phyloP scores from a whole-genome alignment of 163 green algal species.

The Scenedesmus sp. region DNA sequence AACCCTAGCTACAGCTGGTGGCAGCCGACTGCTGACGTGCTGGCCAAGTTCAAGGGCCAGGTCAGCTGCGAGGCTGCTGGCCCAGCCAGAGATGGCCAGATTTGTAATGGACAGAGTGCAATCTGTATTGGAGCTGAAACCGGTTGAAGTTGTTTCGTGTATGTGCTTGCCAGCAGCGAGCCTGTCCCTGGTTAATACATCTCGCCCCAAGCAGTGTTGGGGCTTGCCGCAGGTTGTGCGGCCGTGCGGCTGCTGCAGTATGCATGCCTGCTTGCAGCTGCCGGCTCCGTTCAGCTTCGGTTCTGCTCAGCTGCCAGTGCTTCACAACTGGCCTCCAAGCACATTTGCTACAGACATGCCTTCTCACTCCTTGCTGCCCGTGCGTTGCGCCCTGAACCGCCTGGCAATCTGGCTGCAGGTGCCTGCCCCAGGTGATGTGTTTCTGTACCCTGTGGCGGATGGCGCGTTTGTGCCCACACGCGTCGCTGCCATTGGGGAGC shows the following conservation, averaged over 20 bases:
- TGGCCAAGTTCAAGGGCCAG: slow-evolving; percentile 45
- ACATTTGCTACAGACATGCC: neutral
- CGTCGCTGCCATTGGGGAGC: slow-evolving; percentile 17
- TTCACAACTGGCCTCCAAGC: neutral
- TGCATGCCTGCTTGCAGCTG: neutral
- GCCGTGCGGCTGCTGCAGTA: neutral
- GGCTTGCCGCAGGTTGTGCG: neutral
- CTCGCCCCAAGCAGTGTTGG: neutral
- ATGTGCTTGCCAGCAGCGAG: too few species aligned
- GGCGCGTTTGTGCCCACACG: slow-evolving; percentile 20
- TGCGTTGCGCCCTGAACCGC: neutral
- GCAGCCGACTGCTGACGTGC: slow-evolving; percentile 41
- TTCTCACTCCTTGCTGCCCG: neutral
- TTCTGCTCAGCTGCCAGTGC: neutral
- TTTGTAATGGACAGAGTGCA: too few species aligned
- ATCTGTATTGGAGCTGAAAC: too few species aligned
- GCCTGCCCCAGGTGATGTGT: slow-evolving; percentile 44
- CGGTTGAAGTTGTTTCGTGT: too few species aligned
- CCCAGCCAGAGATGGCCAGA: neutral
- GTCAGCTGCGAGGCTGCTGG: neutral
- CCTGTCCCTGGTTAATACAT: neutral
- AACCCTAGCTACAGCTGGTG: slow-evolving; percentile 47
- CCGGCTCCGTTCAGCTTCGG: too few species aligned
- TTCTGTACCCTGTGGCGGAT: slow-evolving; percentile 40
- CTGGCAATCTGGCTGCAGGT: neutral